A percentile compares a stretch with the other conserved stretches of the same genome.
phyloP scores from a whole-genome alignment of 2,329 filamentous ascomycete genomes.

The Stemphylium beticola region DNA sequence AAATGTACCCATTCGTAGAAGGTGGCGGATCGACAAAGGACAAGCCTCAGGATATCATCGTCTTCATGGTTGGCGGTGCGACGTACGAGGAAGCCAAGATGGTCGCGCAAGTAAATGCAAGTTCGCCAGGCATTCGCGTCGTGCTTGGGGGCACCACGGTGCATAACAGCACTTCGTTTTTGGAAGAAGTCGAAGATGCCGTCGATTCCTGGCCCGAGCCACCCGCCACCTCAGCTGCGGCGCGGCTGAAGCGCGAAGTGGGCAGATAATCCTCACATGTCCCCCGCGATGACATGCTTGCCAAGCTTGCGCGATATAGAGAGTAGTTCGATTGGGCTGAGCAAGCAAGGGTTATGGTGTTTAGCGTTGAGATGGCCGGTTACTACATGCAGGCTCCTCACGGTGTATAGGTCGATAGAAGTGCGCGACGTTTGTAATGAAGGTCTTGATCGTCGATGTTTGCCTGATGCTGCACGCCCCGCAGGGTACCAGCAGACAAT shows the following conservation, averaged over 20 bases:
- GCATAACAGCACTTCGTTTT: slow-evolving; percentile 85
- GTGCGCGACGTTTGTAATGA: slow-evolving; percentile 1
- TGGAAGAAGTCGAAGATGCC: slow-evolving; percentile 90
- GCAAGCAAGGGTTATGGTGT: neutral
- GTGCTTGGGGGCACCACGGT: slow-evolving; percentile 88
- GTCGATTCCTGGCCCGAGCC: slow-evolving; percentile 83
- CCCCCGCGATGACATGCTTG: neutral
- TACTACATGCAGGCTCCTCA: neutral
- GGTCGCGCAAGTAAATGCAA: slow-evolving; percentile 92
- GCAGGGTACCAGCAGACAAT: neutral
- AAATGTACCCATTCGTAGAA: slow-evolving; percentile 93
- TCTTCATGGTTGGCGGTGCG: slow-evolving; percentile 91
- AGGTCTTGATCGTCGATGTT: neutral
- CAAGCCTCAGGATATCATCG: slow-evolving; percentile 93
- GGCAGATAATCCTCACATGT: slow-evolving; percentile 50
- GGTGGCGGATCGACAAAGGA: slow-evolving; percentile 85
- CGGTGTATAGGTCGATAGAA: neutral
- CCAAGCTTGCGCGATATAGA: neutral
- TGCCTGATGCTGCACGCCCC: neutral
- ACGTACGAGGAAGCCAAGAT: slow-evolving; percentile 98
- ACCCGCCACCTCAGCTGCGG: slow-evolving; percentile 59
- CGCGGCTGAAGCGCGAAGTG: slow-evolving; percentile 66
- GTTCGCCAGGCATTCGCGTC: slow-evolving; percentile 83
- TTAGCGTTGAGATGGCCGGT: slow-evolving; percentile 1
- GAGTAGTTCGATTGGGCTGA: neutral